These are phyloP conservation scores for Sclerotinia nivalis DNA, from an alignment of 2,329 filamentous ascomycete genomes.

Conservation along the genomic window DNA sequence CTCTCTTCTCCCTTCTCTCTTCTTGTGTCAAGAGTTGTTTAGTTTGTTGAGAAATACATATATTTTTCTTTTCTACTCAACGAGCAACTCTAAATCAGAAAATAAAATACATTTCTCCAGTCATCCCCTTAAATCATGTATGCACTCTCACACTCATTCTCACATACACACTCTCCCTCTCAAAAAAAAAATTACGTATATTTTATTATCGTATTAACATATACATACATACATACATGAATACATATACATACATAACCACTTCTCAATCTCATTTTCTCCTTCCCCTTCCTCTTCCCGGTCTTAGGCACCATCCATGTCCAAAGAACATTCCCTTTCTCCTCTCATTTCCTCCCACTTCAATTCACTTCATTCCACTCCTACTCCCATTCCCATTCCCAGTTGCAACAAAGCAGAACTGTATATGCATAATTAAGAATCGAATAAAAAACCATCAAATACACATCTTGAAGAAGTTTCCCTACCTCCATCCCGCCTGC, in stretches of 20 bases:
- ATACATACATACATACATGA: slow-evolving; percentile 1
- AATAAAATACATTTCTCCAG: too few relatives aligned
- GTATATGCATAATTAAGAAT: background rate
- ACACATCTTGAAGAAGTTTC: background rate
- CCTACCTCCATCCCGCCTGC: background rate
- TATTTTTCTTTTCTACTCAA: too few relatives aligned
- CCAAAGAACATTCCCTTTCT: background rate
- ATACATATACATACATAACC: background rate
- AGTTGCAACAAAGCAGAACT: background rate
- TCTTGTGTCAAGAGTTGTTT: too few relatives aligned
- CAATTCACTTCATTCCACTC: background rate
- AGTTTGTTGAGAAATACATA: too few relatives aligned
- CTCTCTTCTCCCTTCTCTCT: too few relatives aligned
- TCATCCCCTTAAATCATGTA: too few relatives aligned
- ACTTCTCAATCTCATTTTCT: background rate
- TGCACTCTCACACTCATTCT: too few relatives aligned
- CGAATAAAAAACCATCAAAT: background rate
- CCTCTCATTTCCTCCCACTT: background rate
- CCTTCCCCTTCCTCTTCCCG: background rate
- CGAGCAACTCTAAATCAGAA: too few relatives aligned
- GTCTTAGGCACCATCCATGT: too few relatives aligned
- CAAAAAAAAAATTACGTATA: background rate
- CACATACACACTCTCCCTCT: too few relatives aligned
- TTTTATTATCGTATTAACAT: background rate
- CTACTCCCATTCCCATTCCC: background rate